Percentiles rank a stretch among this genome's conserved stretches.
Conservation (phyloP, 768 basidiomycete genomes). For the Collybiopsis confluens region DNA sequence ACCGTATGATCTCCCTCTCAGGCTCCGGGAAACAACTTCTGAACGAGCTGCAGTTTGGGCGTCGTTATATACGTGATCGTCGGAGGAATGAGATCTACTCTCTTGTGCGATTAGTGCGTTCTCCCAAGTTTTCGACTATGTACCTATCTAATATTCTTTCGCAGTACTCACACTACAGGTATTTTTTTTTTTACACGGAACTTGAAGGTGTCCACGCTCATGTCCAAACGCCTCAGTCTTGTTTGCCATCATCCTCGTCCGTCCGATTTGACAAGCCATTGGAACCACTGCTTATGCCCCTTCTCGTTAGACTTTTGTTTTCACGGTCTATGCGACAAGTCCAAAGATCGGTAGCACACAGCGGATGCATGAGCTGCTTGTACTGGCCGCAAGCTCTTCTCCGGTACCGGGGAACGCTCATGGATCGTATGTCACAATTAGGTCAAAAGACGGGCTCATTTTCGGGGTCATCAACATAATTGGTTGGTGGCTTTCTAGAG, state of each 20-base stretch:
- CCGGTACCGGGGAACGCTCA: conserved; percentile 82
- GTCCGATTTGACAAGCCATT: too few species aligned
- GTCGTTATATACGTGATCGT: conserved; percentile 87
- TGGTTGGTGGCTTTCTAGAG: too few species aligned
- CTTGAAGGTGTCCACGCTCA: too few species aligned
- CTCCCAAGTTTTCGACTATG: background rate
- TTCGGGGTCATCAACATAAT: conserved; percentile 88
- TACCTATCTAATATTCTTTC: background rate
- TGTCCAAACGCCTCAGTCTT: too few species aligned
- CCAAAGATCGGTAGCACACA: conserved; percentile 73
- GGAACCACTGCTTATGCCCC: too few species aligned
- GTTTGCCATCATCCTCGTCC: conserved; percentile 75
- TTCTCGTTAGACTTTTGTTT: conserved; percentile 39
- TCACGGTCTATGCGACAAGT: conserved; percentile 80
- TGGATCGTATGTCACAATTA: conserved; percentile 82
- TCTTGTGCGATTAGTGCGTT: conserved; percentile 81
- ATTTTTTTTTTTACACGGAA: too few species aligned
- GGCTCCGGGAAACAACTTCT: too few species aligned
- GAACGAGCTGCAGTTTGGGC: conserved; percentile 35
- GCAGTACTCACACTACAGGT: conserved; percentile 83
- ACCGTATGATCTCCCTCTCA: conserved; percentile 29
- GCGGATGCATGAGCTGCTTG: conserved; percentile 77
- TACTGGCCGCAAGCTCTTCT: conserved; percentile 41
- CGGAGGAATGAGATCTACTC: conserved; percentile 82
- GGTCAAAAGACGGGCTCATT: conserved; percentile 71